phyloP scores from a whole-genome alignment of 208 protist species.

The Tetramitus jugosus region DNA sequence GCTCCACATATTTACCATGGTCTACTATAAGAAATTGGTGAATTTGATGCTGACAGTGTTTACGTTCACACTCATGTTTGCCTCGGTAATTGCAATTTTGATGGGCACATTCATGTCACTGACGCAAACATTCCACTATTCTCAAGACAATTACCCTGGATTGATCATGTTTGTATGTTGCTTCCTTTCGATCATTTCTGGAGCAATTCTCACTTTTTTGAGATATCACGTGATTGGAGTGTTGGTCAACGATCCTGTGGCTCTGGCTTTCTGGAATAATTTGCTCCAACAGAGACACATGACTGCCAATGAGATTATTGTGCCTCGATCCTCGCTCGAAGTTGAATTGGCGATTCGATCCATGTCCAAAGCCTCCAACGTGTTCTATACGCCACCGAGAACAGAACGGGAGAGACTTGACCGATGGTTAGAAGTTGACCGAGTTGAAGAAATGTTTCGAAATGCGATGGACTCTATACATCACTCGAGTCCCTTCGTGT shows the following conservation, averaged over 20 bases:
- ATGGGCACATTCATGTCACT: background rate
- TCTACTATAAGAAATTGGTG: background rate
- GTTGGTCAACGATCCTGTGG: background rate
- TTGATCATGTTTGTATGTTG: background rate
- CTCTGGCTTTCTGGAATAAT: background rate
- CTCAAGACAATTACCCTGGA: background rate
- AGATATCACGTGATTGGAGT: background rate
- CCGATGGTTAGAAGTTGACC: background rate
- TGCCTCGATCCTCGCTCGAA: background rate
- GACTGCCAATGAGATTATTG: background rate
- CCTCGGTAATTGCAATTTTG: background rate
- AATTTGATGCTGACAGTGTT: background rate
- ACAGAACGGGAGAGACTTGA: background rate
- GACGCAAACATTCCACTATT: background rate
- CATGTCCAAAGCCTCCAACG: background rate
- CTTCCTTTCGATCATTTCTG: background rate
- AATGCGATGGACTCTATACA: background rate
- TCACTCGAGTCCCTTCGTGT: background rate
- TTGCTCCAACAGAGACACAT: no score
- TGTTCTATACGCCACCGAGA: background rate
- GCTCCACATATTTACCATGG: background rate
- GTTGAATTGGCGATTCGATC: background rate
- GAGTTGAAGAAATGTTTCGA: background rate
- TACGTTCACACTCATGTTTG: background rate
- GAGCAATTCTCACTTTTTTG: background rate